Evolutionary conservation across 306 rosid species (phyloP).

Genomic region (Malus orientalis): DNA sequence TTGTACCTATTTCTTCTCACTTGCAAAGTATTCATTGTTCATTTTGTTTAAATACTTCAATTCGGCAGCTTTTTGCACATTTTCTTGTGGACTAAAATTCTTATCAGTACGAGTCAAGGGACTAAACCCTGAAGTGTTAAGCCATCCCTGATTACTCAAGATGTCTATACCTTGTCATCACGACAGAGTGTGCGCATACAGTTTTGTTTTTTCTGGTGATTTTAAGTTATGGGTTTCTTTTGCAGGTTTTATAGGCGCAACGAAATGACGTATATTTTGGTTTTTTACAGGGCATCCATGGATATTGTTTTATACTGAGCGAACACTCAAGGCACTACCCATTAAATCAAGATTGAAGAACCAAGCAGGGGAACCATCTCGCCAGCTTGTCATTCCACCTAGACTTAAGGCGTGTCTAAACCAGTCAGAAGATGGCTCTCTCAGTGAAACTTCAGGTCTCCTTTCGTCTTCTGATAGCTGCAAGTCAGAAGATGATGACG

Average conservation of each 20-base stretch:
- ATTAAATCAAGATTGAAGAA: slow-evolving; percentile 46
- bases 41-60: background rate
- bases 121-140: no score
- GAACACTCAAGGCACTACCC: slow-evolving; percentile 50
- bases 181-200: background rate
- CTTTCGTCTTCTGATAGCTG: slow-evolving; percentile 58
- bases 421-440: slow-evolving; percentile 32
- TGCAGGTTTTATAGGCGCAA: background rate
- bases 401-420: slow-evolving; percentile 43
- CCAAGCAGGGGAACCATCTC: slow-evolving; percentile 39
- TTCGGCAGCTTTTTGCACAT: background rate
- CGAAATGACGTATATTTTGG: slow-evolving; percentile 16
- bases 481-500: slow-evolving; percentile 60
- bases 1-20: background rate
- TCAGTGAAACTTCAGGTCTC: slow-evolving; percentile 26
- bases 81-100: background rate
- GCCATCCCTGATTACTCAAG: background rate
- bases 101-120: background rate
- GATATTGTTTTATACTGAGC: slow-evolving; percentile 79
- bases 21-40: background rate
- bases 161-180: background rate
- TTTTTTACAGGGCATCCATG: slow-evolving; percentile 83
- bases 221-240: background rate
- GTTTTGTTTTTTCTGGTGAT: background rate
- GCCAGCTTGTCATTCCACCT: slow-evolving; percentile 27